Evolutionary conservation across 202 grass and related monocot species (phyloP), one percentile per base, ranked within the genome.

Genomic region (Setaria viridis): DNA sequence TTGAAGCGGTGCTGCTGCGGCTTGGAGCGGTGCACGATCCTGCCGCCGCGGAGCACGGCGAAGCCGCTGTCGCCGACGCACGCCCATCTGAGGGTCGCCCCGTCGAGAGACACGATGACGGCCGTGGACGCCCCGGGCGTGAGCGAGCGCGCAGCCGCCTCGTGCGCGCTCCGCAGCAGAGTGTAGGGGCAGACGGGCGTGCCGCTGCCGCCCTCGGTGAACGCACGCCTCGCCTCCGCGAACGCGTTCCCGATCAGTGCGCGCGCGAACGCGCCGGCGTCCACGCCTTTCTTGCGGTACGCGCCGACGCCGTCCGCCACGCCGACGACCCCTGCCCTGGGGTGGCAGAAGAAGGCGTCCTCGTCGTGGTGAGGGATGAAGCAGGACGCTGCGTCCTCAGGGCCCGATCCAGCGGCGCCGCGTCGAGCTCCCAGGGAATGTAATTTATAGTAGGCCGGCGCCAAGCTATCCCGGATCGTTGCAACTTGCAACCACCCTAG

Each of bases 31-130:
- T 51, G 11, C 37, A 89, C 10, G 59, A 76, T 2, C 69, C 9
- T 59, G n/a, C 82, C 82, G 14, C 41, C 81, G 32, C 62, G 67
- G 76, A 89, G 12, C 69, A 89, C 67, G 14, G 53, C 59, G 76
- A 80, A 85, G 41, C 9, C 76, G 59, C 76, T 85, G 59, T 85
- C 82, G 43, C 87, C 70, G 30, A 89, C 25, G 69, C 53, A 80
- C 11, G 87, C 77, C 76, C 82, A 89, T 6, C 10, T 25, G 39
- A 87, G 85, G 0, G 72, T 75, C 21, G 62, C 8, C 34, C 62
- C 69, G 53, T 10, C 17, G 69, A 89, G 49, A 15, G 82, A 80
- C 4, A 85, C 67, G 70, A 89, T 70, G 50, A 48, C n/a, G 13
- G 82, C 87, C 37, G 82, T 89, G 14, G 80, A 89, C 2, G 74